Percentiles rank a stretch among this genome's conserved stretches.
Evolutionary conservation across 208 protist species (phyloP).

Genomic region (Crithidia expoeki): DNA sequence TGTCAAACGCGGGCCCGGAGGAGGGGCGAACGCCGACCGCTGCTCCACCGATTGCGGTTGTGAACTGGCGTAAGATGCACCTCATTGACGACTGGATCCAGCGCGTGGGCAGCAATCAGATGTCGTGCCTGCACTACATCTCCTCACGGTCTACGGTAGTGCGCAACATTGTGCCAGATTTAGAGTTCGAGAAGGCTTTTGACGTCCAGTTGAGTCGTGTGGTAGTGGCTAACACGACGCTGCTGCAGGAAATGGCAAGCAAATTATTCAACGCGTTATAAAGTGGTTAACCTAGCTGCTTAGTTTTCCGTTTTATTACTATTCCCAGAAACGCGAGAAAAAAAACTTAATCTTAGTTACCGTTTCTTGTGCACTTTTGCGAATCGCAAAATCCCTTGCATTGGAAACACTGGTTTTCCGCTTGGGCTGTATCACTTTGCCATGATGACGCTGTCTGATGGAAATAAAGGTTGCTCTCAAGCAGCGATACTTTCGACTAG

Average conservation of each 20-base stretch:
- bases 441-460: no score
- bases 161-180: slow-evolving; percentile 28
- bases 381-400: no score
- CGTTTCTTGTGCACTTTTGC: no score
- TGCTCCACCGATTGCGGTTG: slow-evolving; percentile 30
- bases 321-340: no score
- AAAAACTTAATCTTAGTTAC: no score
- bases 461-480: no score
- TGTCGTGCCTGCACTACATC: slow-evolving; percentile 40
- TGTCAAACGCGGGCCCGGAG: slow-evolving; percentile 3
- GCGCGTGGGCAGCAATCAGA: slow-evolving; percentile 37
- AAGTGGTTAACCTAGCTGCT: background rate
- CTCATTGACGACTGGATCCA: slow-evolving; percentile 48
- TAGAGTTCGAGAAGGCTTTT: slow-evolving; percentile 38
- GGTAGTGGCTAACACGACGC: slow-evolving; percentile 34
- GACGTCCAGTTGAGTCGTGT: slow-evolving; percentile 38
- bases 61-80: slow-evolving; percentile 67
- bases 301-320: background rate
- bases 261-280: slow-evolving; percentile 28
- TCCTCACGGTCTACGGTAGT: slow-evolving; percentile 32
- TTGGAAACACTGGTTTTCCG: no score
- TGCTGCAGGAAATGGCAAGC: slow-evolving; percentile 44
- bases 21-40: slow-evolving; percentile 12
- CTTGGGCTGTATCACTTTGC: no score
- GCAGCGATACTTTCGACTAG: no score